Evolutionary conservation across 225 moss, liverwort and hornwort genomes (phyloP).

Genomic region (Physcomitrellopsis africana): DNA sequence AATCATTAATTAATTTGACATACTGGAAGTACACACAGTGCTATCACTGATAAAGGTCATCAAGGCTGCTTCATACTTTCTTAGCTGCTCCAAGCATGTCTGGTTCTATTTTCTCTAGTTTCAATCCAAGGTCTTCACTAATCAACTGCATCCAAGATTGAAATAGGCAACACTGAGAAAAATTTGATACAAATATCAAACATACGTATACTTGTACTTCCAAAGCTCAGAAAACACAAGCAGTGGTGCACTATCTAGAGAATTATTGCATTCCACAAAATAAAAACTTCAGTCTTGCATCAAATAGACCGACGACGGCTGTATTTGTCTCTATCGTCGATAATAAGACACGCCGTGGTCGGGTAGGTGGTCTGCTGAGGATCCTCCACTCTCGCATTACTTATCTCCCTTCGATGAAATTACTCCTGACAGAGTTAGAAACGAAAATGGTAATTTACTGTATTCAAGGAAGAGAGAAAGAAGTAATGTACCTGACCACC

Average conservation of each 20-base stretch:
- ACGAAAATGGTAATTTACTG: background rate
- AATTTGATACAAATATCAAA: background rate
- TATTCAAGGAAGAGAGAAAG: background rate
- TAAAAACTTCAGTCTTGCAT: too few species aligned
- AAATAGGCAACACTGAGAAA: conserved; percentile 1
- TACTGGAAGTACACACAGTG: background rate
- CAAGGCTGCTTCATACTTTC: conserved; percentile 45
- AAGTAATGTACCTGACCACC: conserved; percentile 44
- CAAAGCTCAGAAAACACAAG: background rate
- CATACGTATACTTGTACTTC: background rate
- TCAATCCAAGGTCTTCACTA: conserved; percentile 84
- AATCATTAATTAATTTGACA: background rate
- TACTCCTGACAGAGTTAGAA: too few species aligned
- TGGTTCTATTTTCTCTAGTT: conserved; percentile 70
- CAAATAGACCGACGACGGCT: too few species aligned
- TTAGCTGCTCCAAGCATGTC: conserved; percentile 89
- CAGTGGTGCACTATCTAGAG: background rate
- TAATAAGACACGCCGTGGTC: too few species aligned
- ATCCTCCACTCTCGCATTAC: too few species aligned
- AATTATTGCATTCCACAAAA: background rate
- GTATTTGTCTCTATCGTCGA: too few species aligned
- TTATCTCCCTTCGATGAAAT: too few species aligned
- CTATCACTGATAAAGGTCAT: background rate
- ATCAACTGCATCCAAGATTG: conserved; percentile 60
- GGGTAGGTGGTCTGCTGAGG: too few species aligned